Evolutionary conservation across 2,329 filamentous ascomycete genomes (phyloP).

Genomic region (Colletotrichum graminicola): DNA sequence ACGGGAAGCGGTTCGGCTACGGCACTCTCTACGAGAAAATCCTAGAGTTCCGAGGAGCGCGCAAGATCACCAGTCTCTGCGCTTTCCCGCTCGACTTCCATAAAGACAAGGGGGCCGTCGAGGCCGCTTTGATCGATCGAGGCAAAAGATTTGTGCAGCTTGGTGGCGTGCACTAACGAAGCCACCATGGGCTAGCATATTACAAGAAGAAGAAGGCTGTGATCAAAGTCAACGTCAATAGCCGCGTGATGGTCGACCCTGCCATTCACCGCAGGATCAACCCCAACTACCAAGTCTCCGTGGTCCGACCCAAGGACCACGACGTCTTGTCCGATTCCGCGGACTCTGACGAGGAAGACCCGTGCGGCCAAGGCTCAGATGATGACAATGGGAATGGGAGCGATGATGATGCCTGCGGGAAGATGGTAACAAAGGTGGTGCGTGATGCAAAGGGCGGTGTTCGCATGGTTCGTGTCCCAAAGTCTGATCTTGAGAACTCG

Average conservation of each 20-base stretch:
- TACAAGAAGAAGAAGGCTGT: constrained; percentile 82
- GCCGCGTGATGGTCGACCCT: constrained; percentile 89
- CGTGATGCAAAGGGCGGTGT: constrained; percentile 55
- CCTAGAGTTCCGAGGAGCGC: constrained; percentile 80
- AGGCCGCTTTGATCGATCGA: constrained; percentile 77
- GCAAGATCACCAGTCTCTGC: constrained; percentile 83
- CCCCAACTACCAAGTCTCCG: constrained; percentile 84
- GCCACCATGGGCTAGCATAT: constrained; percentile 87
- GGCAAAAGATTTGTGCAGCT: constrained; percentile 87
- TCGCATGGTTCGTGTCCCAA: constrained; percentile 51
- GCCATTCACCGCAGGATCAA: constrained; percentile 86
- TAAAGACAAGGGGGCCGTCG: constrained; percentile 75
- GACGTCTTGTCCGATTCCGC: constrained; percentile 67
- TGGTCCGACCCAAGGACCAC: constrained; percentile 78
- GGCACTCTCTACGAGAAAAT: constrained; percentile 79
- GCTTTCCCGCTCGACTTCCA: constrained; percentile 87
- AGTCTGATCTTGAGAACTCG: constrained; percentile 51
- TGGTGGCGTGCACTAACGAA: constrained; percentile 86
- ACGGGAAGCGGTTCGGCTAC: constrained; percentile 87
- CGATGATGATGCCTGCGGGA: constrained; percentile 57
- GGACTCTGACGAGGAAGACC: constrained; percentile 59
- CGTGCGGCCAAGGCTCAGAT: constrained; percentile 54
- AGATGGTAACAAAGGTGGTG: constrained; percentile 65
- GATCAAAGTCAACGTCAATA: constrained; percentile 86
- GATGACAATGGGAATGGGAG: constrained; percentile 54